Conservation (phyloP, 768 basidiomycete genomes). For the Tubosaeta sp. region DNA sequence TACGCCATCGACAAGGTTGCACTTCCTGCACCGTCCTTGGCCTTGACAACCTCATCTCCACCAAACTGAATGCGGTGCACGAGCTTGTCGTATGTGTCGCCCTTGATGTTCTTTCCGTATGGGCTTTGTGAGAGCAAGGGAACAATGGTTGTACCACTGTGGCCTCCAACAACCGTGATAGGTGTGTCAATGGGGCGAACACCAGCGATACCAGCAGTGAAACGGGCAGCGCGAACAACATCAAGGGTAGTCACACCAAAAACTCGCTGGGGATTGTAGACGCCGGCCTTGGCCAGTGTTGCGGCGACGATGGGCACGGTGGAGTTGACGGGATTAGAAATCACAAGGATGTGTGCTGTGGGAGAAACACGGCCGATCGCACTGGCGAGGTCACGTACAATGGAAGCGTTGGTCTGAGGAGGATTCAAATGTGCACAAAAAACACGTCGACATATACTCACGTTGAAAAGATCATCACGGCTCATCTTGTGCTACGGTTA, state of each 20-base stretch:
- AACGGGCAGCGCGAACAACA: slow-evolving; percentile 92
- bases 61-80: slow-evolving; percentile 96
- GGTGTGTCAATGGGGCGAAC: slow-evolving; percentile 60
- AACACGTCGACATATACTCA: slow-evolving; percentile 36
- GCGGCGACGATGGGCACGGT: slow-evolving; percentile 97
- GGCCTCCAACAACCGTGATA: slow-evolving; percentile 90
- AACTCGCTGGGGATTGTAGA: slow-evolving; percentile 82
- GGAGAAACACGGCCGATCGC: slow-evolving; percentile 84
- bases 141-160: slow-evolving; percentile 96
- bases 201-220: slow-evolving; percentile 70
- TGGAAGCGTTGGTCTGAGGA: slow-evolving; percentile 88
- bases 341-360: slow-evolving; percentile 90
- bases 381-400: slow-evolving; percentile 92
- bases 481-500: slow-evolving; percentile 67
- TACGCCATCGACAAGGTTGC: slow-evolving; percentile 79
- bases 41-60: slow-evolving; percentile 98
- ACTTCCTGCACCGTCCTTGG: slow-evolving; percentile 83
- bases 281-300: slow-evolving; percentile 86
- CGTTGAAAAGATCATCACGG: slow-evolving; percentile 95
- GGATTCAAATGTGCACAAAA: neutral
- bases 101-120: slow-evolving; percentile 66
- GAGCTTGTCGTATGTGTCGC: slow-evolving; percentile 71
- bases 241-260: slow-evolving; percentile 99
- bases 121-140: slow-evolving; percentile 85
- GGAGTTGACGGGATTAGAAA: slow-evolving; percentile 98